Conservation (phyloP, 202 grass and related monocot species). For the Bolboschoenoplectus hybrid region DNA sequence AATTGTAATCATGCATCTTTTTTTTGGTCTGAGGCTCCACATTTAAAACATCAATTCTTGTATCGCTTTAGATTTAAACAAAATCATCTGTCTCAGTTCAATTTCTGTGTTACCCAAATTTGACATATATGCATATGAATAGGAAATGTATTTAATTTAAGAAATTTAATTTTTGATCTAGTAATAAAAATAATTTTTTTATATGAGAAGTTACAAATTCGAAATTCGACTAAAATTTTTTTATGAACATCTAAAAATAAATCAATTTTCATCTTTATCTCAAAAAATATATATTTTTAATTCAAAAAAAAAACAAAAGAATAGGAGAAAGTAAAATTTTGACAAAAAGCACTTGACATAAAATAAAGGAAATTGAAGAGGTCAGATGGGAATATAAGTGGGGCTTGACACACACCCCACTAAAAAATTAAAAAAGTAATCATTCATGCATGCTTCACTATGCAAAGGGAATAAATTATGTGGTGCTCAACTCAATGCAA, state of each 20-base stretch:
- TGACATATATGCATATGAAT: neutral
- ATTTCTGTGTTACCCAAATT: neutral
- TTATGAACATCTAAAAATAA: too few relatives aligned
- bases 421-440: neutral
- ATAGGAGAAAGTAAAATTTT: neutral
- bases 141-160: neutral
- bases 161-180: too few relatives aligned
- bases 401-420: slow-evolving; percentile 34
- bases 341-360: slow-evolving; percentile 27
- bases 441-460: neutral
- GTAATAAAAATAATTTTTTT: too few relatives aligned
- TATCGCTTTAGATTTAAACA: neutral
- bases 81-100: neutral
- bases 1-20: neutral
- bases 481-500: slow-evolving; percentile 33
- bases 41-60: neutral
- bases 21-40: neutral
- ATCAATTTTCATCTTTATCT: too few relatives aligned
- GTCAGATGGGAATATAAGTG: slow-evolving; percentile 10
- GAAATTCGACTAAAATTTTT: too few relatives aligned
- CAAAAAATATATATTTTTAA: neutral
- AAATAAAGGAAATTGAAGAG: neutral
- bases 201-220: too few relatives aligned
- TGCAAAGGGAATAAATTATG: slow-evolving; percentile 31
- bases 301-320: neutral